Evolutionary conservation across 495 filamentous ascomycete genomes (phyloP).

Genomic region (Podospora pseudoanserina): DNA sequence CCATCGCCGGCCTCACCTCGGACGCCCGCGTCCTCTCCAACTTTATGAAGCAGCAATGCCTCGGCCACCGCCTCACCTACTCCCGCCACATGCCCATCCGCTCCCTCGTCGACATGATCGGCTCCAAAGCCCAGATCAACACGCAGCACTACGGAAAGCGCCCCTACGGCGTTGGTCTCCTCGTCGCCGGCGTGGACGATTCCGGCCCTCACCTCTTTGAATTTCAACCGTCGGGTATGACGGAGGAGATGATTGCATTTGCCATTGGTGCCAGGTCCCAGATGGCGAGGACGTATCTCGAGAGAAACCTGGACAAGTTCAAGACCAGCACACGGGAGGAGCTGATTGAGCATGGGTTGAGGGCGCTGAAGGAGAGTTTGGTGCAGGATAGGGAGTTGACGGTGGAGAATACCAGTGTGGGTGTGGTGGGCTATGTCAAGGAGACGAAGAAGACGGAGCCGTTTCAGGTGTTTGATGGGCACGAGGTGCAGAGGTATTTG

Average conservation of each 20-base stretch:
- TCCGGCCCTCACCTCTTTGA: conserved; percentile 93
- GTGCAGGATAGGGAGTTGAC: conserved; percentile 97
- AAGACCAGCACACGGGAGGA: conserved; percentile 69
- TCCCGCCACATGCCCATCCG: conserved; percentile 86
- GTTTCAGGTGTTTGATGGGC: conserved; percentile 90
- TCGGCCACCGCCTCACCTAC: conserved; percentile 92
- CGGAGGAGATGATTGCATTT: conserved; percentile 92
- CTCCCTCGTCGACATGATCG: conserved; percentile 83
- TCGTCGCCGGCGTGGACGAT: conserved; percentile 91
- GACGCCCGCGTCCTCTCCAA: conserved; percentile 99
- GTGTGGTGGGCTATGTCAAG: conserved; percentile 63
- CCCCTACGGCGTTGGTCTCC: conserved; percentile 91
- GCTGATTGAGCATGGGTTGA: conserved; percentile 83
- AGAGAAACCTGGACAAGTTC: conserved; percentile 85
- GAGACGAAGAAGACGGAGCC: conserved; percentile 58
- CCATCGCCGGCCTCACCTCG: conserved; percentile 94
- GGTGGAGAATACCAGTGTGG: conserved; percentile 90
- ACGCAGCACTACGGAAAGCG: conserved; percentile 97
- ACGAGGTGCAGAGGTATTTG: conserved; percentile 75
- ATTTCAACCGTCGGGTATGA: conserved; percentile 94
- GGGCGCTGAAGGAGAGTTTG: conserved; percentile 90
- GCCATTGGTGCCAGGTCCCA: conserved; percentile 94
- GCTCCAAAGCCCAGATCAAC: conserved; percentile 93
- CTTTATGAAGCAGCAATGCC: conserved; percentile 99
- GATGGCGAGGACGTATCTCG: conserved; percentile 95